phyloP scores from a whole-genome alignment of 345 rosid species.

The Salix arbutifolia region DNA sequence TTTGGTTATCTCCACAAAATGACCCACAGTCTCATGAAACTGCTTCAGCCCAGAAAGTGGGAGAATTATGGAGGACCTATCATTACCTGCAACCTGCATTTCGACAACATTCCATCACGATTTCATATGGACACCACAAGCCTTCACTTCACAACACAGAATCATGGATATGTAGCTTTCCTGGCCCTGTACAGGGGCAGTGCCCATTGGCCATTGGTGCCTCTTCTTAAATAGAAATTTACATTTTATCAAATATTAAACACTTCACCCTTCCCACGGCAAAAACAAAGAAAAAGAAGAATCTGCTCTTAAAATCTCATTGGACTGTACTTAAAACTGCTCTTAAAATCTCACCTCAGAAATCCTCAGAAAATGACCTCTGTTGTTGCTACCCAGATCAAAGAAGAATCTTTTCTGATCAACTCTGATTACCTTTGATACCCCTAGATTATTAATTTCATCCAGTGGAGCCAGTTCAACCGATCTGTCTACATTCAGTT shows the following conservation, averaged over 20 bases:
- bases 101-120: constrained; percentile 5
- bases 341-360: constrained; percentile 59
- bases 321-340: not conserved
- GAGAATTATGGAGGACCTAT: constrained; percentile 90
- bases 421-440: constrained; percentile 81
- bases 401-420: constrained; percentile 95
- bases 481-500: constrained; percentile 63
- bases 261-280: too few species aligned
- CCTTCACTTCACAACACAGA: not conserved
- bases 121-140: not conserved
- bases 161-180: not conserved
- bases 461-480: constrained; percentile 68
- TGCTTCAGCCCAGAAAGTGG: constrained; percentile 92
- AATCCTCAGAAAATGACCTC: constrained; percentile 93
- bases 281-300: not conserved
- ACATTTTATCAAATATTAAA: too few species aligned
- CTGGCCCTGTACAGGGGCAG: not conserved
- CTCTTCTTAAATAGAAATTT: too few species aligned
- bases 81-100: constrained; percentile 87
- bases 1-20: constrained; percentile 92
- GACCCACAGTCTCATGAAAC: constrained; percentile 88
- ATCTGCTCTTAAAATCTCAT: not conserved
- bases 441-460: constrained; percentile 55
- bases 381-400: constrained; percentile 89
- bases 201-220: not conserved